Evolutionary conservation across 352 stramenopile species (phyloP), one percentile per base, ranked within the genome.

Genomic region (Phytopythium kandeliae): DNA sequence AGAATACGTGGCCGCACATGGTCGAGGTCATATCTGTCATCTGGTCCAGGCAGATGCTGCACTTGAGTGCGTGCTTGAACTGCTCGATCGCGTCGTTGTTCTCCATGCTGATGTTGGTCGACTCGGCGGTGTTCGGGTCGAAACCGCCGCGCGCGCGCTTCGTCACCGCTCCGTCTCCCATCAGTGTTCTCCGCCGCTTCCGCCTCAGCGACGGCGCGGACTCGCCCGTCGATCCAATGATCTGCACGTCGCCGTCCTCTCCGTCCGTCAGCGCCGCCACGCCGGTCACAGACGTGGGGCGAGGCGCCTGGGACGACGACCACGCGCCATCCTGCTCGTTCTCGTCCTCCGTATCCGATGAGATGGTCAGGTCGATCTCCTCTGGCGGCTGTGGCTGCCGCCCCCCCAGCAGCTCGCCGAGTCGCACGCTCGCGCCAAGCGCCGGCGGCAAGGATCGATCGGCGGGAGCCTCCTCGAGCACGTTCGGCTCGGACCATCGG

Each of bases 11-110:
- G 8, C 83, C 80, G 51, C 83, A 94, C 26, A 75, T 63, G 2
- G 83, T 92, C 24, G 80, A 89, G 5, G 83, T 91, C 63, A 94
- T 92, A 51, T 87, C 69, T 43, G 88, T 55, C 44, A 92, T 72
- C 47, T 75, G 61, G 31, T 92, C 83, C 2, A 94, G 63, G 43
- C 83, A 92, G 40, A 94, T 85, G 63, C 74, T 90, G 71, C 78
- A 92, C 72, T 90, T 92, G 56, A 92, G 76, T 36, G 63, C 58
- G 12, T 43, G 35, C 62, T 92, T 92, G 58, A 92, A 89, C 31
- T 69, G 61, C 73, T 92, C 74, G 41, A 92, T 65, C 31, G 63
- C 62, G n/a, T 90, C 81, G 43, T 72, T 87, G 59, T 92, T 92
- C 28, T 80, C 62, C 31, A 92, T 62, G 19, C 73, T 88, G 34